These are phyloP conservation scores for Cicer yamashitae DNA, from an alignment of 306 rosid genomes.

Conservation along the genomic window DNA sequence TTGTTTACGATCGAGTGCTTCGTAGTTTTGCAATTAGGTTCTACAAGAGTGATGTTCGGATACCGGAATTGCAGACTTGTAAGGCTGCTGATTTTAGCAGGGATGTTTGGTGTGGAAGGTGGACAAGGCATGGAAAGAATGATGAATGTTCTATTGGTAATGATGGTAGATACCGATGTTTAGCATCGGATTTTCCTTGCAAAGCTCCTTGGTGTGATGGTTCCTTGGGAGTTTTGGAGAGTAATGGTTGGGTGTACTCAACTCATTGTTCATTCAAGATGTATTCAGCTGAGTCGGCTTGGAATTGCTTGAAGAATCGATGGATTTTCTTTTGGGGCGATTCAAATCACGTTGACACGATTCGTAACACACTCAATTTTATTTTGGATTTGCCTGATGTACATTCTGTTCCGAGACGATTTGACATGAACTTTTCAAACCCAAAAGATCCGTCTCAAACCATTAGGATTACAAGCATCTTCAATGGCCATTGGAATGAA, in stretches of 20 bases:
- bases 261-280: slow-evolving; percentile 81
- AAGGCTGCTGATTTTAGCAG: slow-evolving; percentile 65
- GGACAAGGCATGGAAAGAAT: slow-evolving; percentile 91
- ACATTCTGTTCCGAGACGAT: slow-evolving; percentile 76
- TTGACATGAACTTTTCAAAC: slow-evolving; percentile 82
- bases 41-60: slow-evolving; percentile 47
- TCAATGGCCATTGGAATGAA: slow-evolving; percentile 98
- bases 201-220: slow-evolving; percentile 89
- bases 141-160: slow-evolving; percentile 64
- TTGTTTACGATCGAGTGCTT: slow-evolving; percentile 60
- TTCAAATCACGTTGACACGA: slow-evolving; percentile 94
- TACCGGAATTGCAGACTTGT: slow-evolving; percentile 68
- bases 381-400: slow-evolving; percentile 76
- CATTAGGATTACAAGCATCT: slow-evolving; percentile 88
- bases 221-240: slow-evolving; percentile 80
- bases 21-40: slow-evolving; percentile 65
- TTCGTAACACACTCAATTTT: slow-evolving; percentile 81
- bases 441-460: slow-evolving; percentile 74
- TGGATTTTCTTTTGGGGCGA: slow-evolving; percentile 99
- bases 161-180: slow-evolving; percentile 84
- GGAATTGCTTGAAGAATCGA: slow-evolving; percentile 80
- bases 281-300: slow-evolving; percentile 77
- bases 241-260: slow-evolving; percentile 99
- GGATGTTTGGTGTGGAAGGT: slow-evolving; percentile 89
- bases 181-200: slow-evolving; percentile 73